Conservation (phyloP, 2,329 filamentous ascomycete species). For the Fusarium sp. region DNA sequence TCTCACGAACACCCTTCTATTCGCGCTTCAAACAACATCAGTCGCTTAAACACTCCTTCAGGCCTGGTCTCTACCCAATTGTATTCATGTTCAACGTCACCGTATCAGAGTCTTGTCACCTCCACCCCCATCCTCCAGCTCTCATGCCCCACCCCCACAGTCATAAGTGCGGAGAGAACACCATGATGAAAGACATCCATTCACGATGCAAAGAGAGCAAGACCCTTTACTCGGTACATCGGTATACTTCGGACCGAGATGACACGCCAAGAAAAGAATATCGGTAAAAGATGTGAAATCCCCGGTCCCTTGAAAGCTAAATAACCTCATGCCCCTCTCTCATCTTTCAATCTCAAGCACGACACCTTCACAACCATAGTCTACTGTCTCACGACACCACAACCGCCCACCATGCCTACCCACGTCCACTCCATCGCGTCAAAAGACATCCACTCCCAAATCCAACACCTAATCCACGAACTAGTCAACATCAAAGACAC, state of each 20-base stretch:
- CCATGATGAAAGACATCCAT: neutral
- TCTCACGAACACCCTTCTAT: neutral
- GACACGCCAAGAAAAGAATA: neutral
- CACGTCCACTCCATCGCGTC: constrained; percentile 59
- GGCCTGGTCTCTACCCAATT: no score
- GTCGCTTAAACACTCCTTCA: no score
- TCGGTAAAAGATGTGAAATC: neutral
- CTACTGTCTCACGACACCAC: neutral
- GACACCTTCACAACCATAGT: neutral
- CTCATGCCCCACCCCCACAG: constrained; percentile 35
- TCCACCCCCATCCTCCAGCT: no score
- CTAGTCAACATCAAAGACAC: constrained; percentile 82
- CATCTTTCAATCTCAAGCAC: neutral
- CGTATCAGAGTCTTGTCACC: no score
- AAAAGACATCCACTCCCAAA: constrained; percentile 62
- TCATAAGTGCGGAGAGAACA: constrained; percentile 32
- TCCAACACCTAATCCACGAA: constrained; percentile 76
- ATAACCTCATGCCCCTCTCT: constrained; percentile 1
- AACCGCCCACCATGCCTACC: constrained; percentile 43
- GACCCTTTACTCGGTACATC: neutral
- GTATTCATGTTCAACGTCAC: no score
- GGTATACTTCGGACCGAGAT: constrained; percentile 39
- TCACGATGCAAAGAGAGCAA: neutral
- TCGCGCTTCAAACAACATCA: no score
- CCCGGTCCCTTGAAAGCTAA: constrained; percentile 1